Conservation (phyloP, 768 basidiomycete species). For the Boletellus emodensis region DNA sequence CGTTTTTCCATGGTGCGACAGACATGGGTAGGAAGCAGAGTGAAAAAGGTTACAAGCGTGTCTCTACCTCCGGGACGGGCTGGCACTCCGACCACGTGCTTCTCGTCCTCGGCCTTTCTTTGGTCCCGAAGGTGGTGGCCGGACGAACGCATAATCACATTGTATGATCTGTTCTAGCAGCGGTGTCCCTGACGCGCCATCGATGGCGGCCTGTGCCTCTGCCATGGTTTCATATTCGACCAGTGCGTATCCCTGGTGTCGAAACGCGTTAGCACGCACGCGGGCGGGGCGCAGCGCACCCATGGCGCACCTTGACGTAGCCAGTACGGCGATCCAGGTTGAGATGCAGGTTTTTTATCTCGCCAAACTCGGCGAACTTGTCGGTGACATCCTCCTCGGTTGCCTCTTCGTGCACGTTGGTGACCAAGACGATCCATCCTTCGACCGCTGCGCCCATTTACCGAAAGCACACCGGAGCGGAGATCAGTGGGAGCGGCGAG, state of each 20-base stretch:
- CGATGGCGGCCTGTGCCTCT: constrained; percentile 92
- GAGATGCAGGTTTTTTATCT: constrained; percentile 96
- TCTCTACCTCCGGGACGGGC: constrained; percentile 58
- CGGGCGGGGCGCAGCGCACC: background rate
- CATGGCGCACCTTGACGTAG: constrained; percentile 83
- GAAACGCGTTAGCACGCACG: background rate
- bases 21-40: background rate
- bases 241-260: constrained; percentile 84
- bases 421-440: constrained; percentile 97
- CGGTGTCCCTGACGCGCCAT: constrained; percentile 77
- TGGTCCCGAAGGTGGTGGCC: constrained; percentile 77
- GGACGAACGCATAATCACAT: constrained; percentile 91
- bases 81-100: constrained; percentile 68
- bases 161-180: constrained; percentile 83
- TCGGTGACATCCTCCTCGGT: constrained; percentile 96
- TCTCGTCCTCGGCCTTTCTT: constrained; percentile 71
- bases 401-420: constrained; percentile 95
- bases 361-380: constrained; percentile 94
- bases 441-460: constrained; percentile 70
- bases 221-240: constrained; percentile 96
- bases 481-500: constrained; percentile 5
- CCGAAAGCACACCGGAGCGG: constrained; percentile 1
- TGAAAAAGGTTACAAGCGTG: background rate
- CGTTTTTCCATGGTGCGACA: background rate
- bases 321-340: constrained; percentile 96